Percentiles rank a stretch among this genome's conserved stretches.
phyloP scores from a whole-genome alignment of 2,329 filamentous ascomycete genomes.

The Phyllosticta paracitricarpa region DNA sequence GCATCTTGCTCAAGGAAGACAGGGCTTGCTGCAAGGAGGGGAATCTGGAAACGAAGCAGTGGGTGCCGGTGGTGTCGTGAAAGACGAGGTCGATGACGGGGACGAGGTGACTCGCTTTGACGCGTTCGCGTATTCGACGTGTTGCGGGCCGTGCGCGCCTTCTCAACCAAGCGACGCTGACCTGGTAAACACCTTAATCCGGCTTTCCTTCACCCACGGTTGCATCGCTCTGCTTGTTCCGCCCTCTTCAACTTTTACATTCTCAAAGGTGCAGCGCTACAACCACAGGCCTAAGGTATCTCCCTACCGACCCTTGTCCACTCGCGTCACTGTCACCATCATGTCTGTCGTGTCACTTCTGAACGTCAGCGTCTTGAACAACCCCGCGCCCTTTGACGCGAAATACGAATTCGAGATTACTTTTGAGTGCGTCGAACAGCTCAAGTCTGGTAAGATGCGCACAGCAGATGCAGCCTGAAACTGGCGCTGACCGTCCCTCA shows the following conservation, averaged over 20 bases:
- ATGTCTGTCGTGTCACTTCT: slow-evolving; percentile 97
- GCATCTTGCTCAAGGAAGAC: no score
- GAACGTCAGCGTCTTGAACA: slow-evolving; percentile 93
- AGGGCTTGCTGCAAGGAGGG: neutral
- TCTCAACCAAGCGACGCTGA: neutral
- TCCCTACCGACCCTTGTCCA: neutral
- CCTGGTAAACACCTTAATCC: neutral
- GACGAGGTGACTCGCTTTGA: neutral
- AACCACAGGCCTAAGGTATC: neutral
- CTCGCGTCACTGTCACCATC: slow-evolving; percentile 22
- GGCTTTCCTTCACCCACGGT: neutral
- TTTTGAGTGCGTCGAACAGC: slow-evolving; percentile 89
- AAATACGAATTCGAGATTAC: slow-evolving; percentile 98
- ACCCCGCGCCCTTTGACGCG: slow-evolving; percentile 86
- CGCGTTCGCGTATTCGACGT: neutral
- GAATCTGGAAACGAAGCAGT: neutral
- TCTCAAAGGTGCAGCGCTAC: neutral
- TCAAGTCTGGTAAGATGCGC: slow-evolving; percentile 68
- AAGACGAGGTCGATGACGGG: neutral
- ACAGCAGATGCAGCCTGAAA: neutral
- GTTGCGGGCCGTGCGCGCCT: neutral
- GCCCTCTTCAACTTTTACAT: neutral
- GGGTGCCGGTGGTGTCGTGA: neutral
- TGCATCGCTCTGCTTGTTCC: neutral
- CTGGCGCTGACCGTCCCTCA: slow-evolving; percentile 29